Evolutionary conservation across 2,329 filamentous ascomycete species (phyloP).

Genomic region (Pseudogymnoascus sp.): DNA sequence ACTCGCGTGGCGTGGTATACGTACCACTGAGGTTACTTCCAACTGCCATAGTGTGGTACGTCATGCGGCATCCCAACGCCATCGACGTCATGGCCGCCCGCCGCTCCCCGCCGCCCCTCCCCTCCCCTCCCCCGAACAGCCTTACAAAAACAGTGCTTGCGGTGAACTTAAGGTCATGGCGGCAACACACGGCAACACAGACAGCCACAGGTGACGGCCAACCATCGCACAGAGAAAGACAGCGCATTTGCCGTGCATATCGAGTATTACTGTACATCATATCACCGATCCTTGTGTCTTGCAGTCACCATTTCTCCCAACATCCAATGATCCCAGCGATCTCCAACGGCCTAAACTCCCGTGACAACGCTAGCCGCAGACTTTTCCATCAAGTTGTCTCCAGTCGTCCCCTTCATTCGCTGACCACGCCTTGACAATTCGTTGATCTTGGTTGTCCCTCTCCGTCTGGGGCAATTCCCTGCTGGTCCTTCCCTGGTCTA

Average conservation of each 20-base stretch:
- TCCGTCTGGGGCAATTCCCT: constrained; percentile 3
- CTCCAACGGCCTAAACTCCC: not conserved
- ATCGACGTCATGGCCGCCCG: not conserved
- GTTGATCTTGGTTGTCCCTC: constrained; percentile 1
- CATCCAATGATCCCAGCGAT: not conserved
- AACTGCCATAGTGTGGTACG: not conserved
- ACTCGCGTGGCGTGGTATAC: not conserved
- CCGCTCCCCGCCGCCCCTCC: not conserved
- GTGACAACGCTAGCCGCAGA: constrained; percentile 3
- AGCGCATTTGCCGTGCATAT: not conserved
- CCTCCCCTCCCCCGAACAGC: not conserved
- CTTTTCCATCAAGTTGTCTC: not conserved
- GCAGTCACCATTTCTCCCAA: not conserved
- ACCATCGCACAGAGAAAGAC: not conserved
- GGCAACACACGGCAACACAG: not conserved
- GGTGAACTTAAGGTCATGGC: not conserved
- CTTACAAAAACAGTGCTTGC: not conserved
- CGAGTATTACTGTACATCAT: not conserved
- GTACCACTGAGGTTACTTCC: not conserved
- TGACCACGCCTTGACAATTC: not conserved
- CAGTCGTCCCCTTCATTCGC: not conserved
- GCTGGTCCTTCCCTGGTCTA: not conserved
- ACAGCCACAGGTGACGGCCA: not conserved
- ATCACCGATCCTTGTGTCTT: not conserved
- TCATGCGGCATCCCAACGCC: constrained; percentile 1